phyloP scores from a whole-genome alignment of 2,329 filamentous ascomycete species.

The Aspergillus neotritici region DNA sequence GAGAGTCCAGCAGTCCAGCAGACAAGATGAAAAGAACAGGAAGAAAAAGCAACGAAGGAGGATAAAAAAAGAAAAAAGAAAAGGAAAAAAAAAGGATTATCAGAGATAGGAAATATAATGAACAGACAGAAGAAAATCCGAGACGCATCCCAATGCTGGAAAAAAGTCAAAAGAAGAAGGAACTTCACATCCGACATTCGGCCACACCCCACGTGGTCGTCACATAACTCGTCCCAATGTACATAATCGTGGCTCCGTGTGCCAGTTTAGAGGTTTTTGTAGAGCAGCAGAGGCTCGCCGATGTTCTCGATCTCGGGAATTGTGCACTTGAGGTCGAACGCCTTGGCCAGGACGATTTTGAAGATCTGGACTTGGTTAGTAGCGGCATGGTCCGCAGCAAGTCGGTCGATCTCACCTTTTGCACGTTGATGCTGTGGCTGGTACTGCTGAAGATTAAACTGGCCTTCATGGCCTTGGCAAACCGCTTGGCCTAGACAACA shows the following conservation, averaged over 20 bases:
- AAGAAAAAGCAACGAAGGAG: no score
- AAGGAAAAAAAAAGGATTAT: constrained; percentile 11
- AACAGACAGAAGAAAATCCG: constrained; percentile 14
- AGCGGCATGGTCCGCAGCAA: background rate
- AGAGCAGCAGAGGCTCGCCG: constrained; percentile 88
- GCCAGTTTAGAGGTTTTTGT: constrained; percentile 52
- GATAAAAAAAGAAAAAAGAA: constrained; percentile 7
- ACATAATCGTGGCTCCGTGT: constrained; percentile 26
- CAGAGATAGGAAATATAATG: constrained; percentile 10
- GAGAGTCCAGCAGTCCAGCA: background rate
- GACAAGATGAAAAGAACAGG: constrained; percentile 10
- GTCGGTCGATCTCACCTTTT: constrained; percentile 63
- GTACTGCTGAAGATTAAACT: constrained; percentile 98
- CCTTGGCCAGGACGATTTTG: constrained; percentile 98
- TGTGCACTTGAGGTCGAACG: constrained; percentile 97
- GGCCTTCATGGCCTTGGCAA: constrained; percentile 97
- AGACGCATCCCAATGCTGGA: constrained; percentile 21
- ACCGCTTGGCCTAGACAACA: constrained; percentile 68
- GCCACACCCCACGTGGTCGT: no score
- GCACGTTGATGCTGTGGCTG: constrained; percentile 98
- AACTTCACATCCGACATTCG: background rate
- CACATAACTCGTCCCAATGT: constrained; percentile 27
- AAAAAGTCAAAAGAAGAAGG: constrained; percentile 6
- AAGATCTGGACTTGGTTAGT: constrained; percentile 67
- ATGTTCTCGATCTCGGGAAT: constrained; percentile 99